Percentiles rank a stretch among this genome's conserved stretches.
phyloP scores from a whole-genome alignment of 768 basidiomycete species.

The Boletus reticulatus region DNA sequence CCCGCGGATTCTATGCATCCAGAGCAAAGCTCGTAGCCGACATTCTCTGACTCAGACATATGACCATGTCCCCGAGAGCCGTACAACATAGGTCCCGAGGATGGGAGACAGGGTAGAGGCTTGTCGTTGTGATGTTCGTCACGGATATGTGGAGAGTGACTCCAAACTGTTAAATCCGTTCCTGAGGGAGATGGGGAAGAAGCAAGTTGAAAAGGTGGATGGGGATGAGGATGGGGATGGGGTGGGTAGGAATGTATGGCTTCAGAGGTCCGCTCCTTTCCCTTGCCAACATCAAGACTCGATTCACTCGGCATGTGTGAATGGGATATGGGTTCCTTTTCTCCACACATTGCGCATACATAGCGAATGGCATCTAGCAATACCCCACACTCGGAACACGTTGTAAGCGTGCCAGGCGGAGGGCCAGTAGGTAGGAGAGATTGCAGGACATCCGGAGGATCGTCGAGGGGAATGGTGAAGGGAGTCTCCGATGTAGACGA shows the following conservation, averaged over 20 bases:
- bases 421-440: slow-evolving; percentile 47
- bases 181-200: slow-evolving; percentile 18
- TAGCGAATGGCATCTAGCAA: slow-evolving; percentile 83
- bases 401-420: slow-evolving; percentile 63
- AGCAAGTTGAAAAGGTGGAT: slow-evolving; percentile 24
- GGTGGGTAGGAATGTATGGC: slow-evolving; percentile 34
- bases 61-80: slow-evolving; percentile 1
- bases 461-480: slow-evolving; percentile 32
- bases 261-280: slow-evolving; percentile 41
- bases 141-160: slow-evolving; percentile 10
- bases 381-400: slow-evolving; percentile 79
- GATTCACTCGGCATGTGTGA: slow-evolving; percentile 9
- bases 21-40: slow-evolving; percentile 83
- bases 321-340: slow-evolving; percentile 51
- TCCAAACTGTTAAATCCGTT: slow-evolving; percentile 16
- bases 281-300: slow-evolving; percentile 35
- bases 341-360: slow-evolving; percentile 85
- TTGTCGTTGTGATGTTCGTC: slow-evolving; percentile 33
- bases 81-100: slow-evolving; percentile 19
- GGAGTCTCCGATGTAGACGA: slow-evolving; percentile 16
- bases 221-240: slow-evolving; percentile 34
- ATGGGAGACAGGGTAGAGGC: slow-evolving; percentile 45
- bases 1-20: slow-evolving; percentile 78
- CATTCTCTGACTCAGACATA: slow-evolving; percentile 5
- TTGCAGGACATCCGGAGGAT: slow-evolving; percentile 52